Evolutionary conservation across 768 basidiomycete species (phyloP).

Genomic region (Boletus barrowsii): DNA sequence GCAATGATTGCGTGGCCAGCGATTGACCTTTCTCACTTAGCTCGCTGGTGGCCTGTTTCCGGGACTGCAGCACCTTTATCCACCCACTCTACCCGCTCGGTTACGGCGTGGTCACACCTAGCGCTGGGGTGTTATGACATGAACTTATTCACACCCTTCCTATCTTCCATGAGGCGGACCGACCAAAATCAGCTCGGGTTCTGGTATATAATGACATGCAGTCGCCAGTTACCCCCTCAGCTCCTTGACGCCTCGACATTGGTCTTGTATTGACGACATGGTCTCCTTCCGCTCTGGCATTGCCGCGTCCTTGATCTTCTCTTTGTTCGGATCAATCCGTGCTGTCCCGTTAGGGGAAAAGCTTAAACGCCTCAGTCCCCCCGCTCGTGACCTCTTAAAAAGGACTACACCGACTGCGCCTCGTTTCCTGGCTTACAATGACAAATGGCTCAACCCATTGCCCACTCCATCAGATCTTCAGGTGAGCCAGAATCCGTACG

Average conservation of each 20-base stretch:
- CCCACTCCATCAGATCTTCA: slow-evolving; percentile 44
- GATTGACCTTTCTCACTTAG: neutral
- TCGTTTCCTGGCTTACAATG: slow-evolving; percentile 43
- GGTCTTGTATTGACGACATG: slow-evolving; percentile 9
- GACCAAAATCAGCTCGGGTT: neutral
- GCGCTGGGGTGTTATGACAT: neutral
- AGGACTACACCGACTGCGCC: slow-evolving; percentile 41
- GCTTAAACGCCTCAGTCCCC: slow-evolving; percentile 13
- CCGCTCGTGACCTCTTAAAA: slow-evolving; percentile 21
- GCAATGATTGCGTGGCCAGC: neutral
- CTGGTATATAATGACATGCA: slow-evolving; percentile 18
- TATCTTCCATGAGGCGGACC: slow-evolving; percentile 5
- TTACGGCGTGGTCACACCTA: neutral
- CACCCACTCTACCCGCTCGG: neutral
- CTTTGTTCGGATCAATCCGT: no score
- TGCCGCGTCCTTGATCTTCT: no score
- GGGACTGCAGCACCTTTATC: slow-evolving; percentile 1
- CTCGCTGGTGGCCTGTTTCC: neutral
- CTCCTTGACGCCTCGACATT: neutral
- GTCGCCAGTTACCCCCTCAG: neutral
- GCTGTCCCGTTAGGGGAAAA: no score
- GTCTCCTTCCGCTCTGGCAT: neutral
- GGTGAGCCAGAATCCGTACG: slow-evolving; percentile 25
- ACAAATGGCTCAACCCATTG: slow-evolving; percentile 40
- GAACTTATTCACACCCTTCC: slow-evolving; percentile 1